These are phyloP conservation scores for Anthracocystis walkeri DNA, from an alignment of 1,284 basidiomycete genomes.

Conservation along the genomic window DNA sequence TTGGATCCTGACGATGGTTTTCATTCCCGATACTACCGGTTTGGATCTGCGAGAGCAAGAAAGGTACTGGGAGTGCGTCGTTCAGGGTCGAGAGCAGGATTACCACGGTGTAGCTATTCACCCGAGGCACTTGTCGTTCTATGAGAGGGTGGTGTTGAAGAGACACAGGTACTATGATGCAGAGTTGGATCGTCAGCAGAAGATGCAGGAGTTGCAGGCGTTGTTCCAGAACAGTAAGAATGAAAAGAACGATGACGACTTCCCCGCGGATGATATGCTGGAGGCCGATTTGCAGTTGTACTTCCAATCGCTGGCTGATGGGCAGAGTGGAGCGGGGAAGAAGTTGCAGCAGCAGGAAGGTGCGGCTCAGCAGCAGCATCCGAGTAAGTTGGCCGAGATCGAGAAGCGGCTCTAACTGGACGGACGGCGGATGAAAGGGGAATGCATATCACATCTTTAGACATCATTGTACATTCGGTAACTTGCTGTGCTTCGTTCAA, in stretches of 20 bases:
- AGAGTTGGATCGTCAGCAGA: constrained; percentile 72
- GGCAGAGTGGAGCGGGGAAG: constrained; percentile 32
- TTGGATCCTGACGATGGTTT: constrained; percentile 71
- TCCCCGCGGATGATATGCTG: constrained; percentile 39
- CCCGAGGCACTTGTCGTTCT: constrained; percentile 73
- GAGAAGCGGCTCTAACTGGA: constrained; percentile 39
- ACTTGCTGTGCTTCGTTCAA: neutral
- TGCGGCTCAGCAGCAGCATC: constrained; percentile 32
- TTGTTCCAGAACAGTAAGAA: constrained; percentile 67
- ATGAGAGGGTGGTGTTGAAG: constrained; percentile 72
- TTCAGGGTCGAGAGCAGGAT: constrained; percentile 71
- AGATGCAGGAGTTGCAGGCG: constrained; percentile 72
- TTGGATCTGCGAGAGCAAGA: constrained; percentile 74
- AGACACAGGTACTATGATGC: constrained; percentile 73
- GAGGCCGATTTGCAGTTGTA: constrained; percentile 58
- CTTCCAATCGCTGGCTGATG: constrained; percentile 56
- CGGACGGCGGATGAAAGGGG: neutral
- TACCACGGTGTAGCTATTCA: constrained; percentile 75
- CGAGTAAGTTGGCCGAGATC: constrained; percentile 62
- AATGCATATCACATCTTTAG: neutral
- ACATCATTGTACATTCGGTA: neutral
- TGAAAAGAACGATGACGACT: constrained; percentile 41
- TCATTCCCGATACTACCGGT: constrained; percentile 74
- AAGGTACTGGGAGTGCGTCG: constrained; percentile 73
- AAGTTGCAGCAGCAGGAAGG: constrained; percentile 29